These are phyloP conservation scores for Salvia miltiorrhiza DNA, from an alignment of 257 asterid genomes.

Conservation along the genomic window DNA sequence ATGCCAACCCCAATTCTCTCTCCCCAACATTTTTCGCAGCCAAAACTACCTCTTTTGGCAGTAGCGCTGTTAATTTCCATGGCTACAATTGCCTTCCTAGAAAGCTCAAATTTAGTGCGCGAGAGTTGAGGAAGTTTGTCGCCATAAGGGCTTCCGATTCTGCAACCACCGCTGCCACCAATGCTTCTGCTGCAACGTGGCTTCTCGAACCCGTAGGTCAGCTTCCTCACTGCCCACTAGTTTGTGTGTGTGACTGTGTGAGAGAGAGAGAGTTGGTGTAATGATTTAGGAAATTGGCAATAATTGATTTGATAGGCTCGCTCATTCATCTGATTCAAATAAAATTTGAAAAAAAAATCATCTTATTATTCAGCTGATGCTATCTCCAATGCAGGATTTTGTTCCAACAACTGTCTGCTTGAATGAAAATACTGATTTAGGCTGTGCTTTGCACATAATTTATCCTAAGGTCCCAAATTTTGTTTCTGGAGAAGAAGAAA, in stretches of 20 bases:
- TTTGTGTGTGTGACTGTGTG: not conserved
- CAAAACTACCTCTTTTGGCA: conserved; percentile 26
- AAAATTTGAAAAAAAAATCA: too few species aligned
- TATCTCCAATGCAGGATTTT: too few species aligned
- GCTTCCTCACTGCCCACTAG: not conserved
- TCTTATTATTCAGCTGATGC: too few species aligned
- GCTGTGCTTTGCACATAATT: not conserved
- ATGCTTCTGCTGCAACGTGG: conserved; percentile 57
- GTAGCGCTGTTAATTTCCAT: conserved; percentile 32
- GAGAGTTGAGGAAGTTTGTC: conserved; percentile 44
- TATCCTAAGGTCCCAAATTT: not conserved
- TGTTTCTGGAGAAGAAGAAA: not conserved
- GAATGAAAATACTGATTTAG: too few species aligned
- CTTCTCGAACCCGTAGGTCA: conserved; percentile 76
- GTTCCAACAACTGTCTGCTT: too few species aligned
- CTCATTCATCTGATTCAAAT: too few species aligned
- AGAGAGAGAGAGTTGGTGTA: conserved; percentile 1
- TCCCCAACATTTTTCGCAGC: conserved; percentile 28
- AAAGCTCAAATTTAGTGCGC: conserved; percentile 37
- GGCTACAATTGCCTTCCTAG: conserved; percentile 48
- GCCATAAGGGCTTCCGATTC: conserved; percentile 48
- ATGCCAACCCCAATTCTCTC: conserved; percentile 29
- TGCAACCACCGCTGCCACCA: conserved; percentile 31
- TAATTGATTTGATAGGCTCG: too few species aligned
- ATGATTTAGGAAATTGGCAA: not conserved